phyloP scores from a whole-genome alignment of 1,139 yeast species.

The Sugiyamaella sp. region DNA sequence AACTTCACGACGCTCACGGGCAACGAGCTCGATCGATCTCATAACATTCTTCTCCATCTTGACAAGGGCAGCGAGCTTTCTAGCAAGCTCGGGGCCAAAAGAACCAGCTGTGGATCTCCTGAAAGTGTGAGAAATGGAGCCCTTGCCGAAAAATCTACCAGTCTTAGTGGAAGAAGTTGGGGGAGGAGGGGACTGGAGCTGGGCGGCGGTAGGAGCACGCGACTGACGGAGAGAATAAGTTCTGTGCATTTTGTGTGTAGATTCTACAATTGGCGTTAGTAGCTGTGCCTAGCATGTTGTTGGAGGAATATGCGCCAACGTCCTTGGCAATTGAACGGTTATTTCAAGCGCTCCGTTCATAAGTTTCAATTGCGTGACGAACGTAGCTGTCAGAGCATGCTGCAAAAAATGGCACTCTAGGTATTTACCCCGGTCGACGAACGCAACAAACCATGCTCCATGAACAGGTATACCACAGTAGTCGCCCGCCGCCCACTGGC shows the following conservation, averaged over 20 bases:
- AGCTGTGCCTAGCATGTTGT: background rate
- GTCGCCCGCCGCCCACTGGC: background rate
- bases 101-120: constrained; percentile 91
- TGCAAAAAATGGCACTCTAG: background rate
- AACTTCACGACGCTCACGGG: constrained; percentile 94
- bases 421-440: no score
- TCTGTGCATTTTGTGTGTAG: constrained; percentile 77
- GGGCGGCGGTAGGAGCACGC: constrained; percentile 97
- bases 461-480: background rate
- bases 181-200: constrained; percentile 91
- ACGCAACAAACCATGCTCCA: background rate
- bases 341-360: no score
- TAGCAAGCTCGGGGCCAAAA: constrained; percentile 91
- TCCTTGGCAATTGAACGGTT: background rate
- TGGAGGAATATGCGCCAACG: background rate
- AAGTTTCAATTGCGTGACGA: background rate
- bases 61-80: constrained; percentile 85
- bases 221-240: constrained; percentile 93
- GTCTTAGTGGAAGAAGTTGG: constrained; percentile 87
- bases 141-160: constrained; percentile 87
- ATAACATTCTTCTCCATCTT: constrained; percentile 96
- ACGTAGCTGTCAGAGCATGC: no score
- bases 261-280: background rate
- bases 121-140: constrained; percentile 78
- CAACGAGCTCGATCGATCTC: constrained; percentile 91